These are phyloP conservation scores for Claviceps purpurea DNA, from an alignment of 2,329 filamentous ascomycete genomes.

Conservation along the genomic window DNA sequence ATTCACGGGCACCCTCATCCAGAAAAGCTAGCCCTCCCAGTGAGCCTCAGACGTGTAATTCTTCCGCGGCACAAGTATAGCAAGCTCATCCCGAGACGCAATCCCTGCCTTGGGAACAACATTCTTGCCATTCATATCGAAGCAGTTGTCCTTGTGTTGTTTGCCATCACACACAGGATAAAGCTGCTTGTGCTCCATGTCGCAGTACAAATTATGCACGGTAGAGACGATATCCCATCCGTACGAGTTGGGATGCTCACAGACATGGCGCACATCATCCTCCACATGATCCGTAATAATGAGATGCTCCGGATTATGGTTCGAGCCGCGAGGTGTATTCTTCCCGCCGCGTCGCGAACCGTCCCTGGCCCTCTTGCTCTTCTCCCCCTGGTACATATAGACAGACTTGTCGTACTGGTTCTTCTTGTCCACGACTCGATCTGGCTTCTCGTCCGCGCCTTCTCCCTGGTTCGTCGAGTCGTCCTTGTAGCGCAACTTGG, in stretches of 20 bases:
- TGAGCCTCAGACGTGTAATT: background rate
- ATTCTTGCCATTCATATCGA: constrained; percentile 5
- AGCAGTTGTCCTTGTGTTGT: constrained; percentile 7
- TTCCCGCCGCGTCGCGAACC: background rate
- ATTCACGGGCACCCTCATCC: background rate
- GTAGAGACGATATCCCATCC: constrained; percentile 20
- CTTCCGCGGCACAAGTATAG: background rate
- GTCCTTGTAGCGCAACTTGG: constrained; percentile 12
- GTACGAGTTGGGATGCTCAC: constrained; percentile 14
- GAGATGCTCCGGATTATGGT: constrained; percentile 7
- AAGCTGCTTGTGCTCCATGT: constrained; percentile 16
- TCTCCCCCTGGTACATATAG: constrained; percentile 5
- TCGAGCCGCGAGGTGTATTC: background rate
- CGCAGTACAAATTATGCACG: constrained; percentile 17
- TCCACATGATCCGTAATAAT: constrained; percentile 10
- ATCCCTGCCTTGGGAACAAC: background rate
- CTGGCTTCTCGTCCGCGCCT: constrained; percentile 7
- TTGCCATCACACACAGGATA: constrained; percentile 14
- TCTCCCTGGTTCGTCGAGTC: constrained; percentile 5
- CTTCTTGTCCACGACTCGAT: constrained; percentile 7
- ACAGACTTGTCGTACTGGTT: constrained; percentile 7
- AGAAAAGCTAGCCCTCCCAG: background rate
- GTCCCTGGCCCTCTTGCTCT: background rate
- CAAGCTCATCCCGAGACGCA: background rate
- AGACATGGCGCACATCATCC: constrained; percentile 18